These are phyloP conservation scores for Eucalyptus curtisii DNA, from an alignment of 345 rosid genomes.

Conservation along the genomic window DNA sequence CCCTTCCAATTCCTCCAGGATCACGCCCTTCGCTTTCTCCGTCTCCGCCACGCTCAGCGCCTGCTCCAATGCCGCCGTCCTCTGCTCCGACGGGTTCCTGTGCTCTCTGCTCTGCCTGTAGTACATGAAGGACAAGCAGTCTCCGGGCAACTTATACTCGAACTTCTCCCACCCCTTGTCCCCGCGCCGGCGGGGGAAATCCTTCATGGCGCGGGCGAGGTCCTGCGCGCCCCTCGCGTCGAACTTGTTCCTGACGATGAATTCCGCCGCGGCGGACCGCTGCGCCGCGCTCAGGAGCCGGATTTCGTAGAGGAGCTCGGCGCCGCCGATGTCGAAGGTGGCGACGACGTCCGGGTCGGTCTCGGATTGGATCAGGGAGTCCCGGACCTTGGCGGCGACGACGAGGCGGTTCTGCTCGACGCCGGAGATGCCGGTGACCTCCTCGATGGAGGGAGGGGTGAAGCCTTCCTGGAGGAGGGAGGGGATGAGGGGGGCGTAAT, in stretches of 20 bases:
- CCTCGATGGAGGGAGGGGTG: slow-evolving; percentile 59
- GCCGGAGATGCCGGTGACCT: slow-evolving; percentile 65
- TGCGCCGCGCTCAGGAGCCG: slow-evolving; percentile 47
- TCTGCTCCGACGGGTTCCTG: slow-evolving; percentile 30
- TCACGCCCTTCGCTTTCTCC: slow-evolving; percentile 41
- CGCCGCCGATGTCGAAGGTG: slow-evolving; percentile 53
- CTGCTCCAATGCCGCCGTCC: slow-evolving; percentile 29
- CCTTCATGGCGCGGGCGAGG: slow-evolving; percentile 71
- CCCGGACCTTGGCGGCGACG: slow-evolving; percentile 75
- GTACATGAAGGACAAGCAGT: slow-evolving; percentile 69
- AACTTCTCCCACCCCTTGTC: slow-evolving; percentile 47
- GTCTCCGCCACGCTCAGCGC: slow-evolving; percentile 57
- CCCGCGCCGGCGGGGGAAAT: slow-evolving; percentile 66
- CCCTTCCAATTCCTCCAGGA: slow-evolving; percentile 34
- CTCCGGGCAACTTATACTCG: slow-evolving; percentile 59
- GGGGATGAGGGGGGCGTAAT: slow-evolving; percentile 78
- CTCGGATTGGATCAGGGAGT: slow-evolving; percentile 41
- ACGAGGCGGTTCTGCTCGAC: slow-evolving; percentile 75
- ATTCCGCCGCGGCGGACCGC: slow-evolving; percentile 51
- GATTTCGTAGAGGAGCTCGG: slow-evolving; percentile 74
- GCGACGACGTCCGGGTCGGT: slow-evolving; percentile 45
- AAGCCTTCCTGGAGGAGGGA: slow-evolving; percentile 73
- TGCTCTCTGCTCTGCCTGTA: slow-evolving; percentile 66
- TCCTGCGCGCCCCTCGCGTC: slow-evolving; percentile 59
- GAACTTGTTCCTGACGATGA: slow-evolving; percentile 16